Conservation (phyloP, 2,329 filamentous ascomycete genomes). For the Emericellopsis cladophorae region DNA sequence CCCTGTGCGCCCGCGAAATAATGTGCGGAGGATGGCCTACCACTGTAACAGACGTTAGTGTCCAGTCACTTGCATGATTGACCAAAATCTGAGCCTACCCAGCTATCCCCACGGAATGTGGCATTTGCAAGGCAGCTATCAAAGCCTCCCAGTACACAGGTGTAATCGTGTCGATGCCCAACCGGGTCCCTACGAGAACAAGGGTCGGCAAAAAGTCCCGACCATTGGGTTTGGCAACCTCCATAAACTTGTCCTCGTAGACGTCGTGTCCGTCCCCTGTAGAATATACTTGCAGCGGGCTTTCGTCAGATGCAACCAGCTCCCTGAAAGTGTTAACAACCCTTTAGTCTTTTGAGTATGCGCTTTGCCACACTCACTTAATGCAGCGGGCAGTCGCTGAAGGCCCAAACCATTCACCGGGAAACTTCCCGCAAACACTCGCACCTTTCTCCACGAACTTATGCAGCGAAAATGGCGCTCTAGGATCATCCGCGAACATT, state of each 20-base stretch:
- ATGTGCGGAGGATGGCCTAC: conserved; percentile 77
- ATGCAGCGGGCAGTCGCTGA: conserved; percentile 92
- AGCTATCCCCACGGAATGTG: conserved; percentile 90
- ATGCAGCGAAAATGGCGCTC: conserved; percentile 87
- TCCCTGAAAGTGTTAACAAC: conserved; percentile 39
- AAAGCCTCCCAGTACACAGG: conserved; percentile 93
- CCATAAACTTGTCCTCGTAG: conserved; percentile 79
- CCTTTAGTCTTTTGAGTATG: background rate
- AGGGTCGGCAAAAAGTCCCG: conserved; percentile 68
- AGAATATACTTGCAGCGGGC: conserved; percentile 68
- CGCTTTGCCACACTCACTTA: conserved; percentile 46
- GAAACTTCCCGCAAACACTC: conserved; percentile 79
- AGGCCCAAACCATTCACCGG: conserved; percentile 98
- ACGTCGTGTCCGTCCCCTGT: conserved; percentile 86
- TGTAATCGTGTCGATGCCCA: conserved; percentile 91
- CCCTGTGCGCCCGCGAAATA: conserved; percentile 52
- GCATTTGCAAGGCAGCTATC: conserved; percentile 70
- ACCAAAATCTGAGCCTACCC: conserved; percentile 45
- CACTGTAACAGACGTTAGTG: conserved; percentile 35
- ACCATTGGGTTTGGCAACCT: conserved; percentile 56
- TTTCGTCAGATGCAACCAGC: conserved; percentile 53
- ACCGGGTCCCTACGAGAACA: conserved; percentile 74
- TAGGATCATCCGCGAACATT: conserved; percentile 76
- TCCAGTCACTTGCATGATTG: background rate
- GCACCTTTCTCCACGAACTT: conserved; percentile 86